phyloP scores from a whole-genome alignment of 257 asterid species.

The Linderniella brevidens region DNA sequence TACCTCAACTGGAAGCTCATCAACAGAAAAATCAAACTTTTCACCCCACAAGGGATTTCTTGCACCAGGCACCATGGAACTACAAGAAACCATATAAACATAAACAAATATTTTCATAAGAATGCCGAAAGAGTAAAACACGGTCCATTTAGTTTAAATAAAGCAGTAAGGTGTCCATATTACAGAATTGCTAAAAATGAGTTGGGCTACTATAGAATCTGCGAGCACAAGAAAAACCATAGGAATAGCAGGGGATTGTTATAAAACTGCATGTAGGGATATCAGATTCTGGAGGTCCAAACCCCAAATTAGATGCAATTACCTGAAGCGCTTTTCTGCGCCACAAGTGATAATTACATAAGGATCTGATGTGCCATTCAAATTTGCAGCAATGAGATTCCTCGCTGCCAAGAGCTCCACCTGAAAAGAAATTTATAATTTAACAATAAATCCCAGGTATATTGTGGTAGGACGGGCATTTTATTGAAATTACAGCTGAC shows the following conservation, averaged over 20 bases:
- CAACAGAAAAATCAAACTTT: slow-evolving; percentile 78
- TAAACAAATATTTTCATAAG: background rate
- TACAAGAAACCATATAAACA: slow-evolving; percentile 18
- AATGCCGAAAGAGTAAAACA: slow-evolving; percentile 4
- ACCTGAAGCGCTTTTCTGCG: slow-evolving; percentile 82
- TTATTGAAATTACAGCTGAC: slow-evolving; percentile 7
- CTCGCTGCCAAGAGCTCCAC: slow-evolving; percentile 90
- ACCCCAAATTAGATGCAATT: slow-evolving; percentile 11
- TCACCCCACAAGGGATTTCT: slow-evolving; percentile 98
- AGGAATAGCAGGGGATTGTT: background rate
- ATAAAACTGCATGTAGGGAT: background rate
- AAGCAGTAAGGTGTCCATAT: slow-evolving; percentile 1
- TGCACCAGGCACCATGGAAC: slow-evolving; percentile 97
- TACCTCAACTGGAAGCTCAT: slow-evolving; percentile 85
- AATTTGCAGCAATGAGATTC: slow-evolving; percentile 71
- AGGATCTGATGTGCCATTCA: slow-evolving; percentile 93
- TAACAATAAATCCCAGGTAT: slow-evolving; percentile 15
- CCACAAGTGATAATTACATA: slow-evolving; percentile 82
- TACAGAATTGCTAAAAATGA: background rate
- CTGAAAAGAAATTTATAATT: slow-evolving; percentile 8
- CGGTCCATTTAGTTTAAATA: background rate
- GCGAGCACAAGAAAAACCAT: background rate
- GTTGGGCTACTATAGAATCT: background rate
- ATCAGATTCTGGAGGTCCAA: background rate
- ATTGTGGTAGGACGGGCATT: slow-evolving; percentile 27